A percentile compares a stretch with the other conserved stretches of the same genome.
phyloP scores from a whole-genome alignment of 1,284 basidiomycete genomes.

The Thecaphora thlaspeos region DNA sequence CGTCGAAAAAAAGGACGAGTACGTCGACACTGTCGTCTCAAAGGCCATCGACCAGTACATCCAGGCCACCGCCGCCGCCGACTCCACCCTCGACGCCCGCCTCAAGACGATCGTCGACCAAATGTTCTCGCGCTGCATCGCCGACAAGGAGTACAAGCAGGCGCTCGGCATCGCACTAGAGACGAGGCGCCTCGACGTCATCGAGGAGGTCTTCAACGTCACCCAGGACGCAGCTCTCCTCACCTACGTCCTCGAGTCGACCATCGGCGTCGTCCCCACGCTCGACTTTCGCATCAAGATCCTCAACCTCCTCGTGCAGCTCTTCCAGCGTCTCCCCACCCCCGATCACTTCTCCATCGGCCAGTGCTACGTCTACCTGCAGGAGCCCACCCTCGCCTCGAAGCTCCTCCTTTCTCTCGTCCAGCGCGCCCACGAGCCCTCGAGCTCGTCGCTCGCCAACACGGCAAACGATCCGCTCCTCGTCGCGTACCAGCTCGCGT shows the following conservation, averaged over 20 bases:
- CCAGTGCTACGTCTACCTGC: constrained; percentile 58
- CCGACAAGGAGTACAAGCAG: constrained; percentile 50
- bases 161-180: constrained; percentile 56
- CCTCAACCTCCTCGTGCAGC: constrained; percentile 53
- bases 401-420: constrained; percentile 50
- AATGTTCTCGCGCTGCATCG: constrained; percentile 55
- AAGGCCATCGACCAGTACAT: constrained; percentile 58
- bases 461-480: constrained; percentile 49
- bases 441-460: constrained; percentile 43
- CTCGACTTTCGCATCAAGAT: constrained; percentile 50
- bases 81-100: constrained; percentile 30
- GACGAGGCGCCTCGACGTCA: constrained; percentile 51
- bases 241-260: constrained; percentile 53
- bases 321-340: constrained; percentile 51
- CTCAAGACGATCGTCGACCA: constrained; percentile 53
- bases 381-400: constrained; percentile 46
- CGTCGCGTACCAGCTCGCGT: constrained; percentile 55
- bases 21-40: constrained; percentile 56
- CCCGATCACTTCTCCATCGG: constrained; percentile 57
- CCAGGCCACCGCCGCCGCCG: constrained; percentile 13
- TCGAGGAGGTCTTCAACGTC: constrained; percentile 50
- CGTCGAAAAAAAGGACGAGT: constrained; percentile 54
- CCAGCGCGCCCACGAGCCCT: constrained; percentile 39
- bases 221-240: constrained; percentile 50
- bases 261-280: constrained; percentile 47